These are phyloP conservation scores for Metschnikowia proteae DNA, from an alignment of 805 yeast species.

Conservation along the genomic window DNA sequence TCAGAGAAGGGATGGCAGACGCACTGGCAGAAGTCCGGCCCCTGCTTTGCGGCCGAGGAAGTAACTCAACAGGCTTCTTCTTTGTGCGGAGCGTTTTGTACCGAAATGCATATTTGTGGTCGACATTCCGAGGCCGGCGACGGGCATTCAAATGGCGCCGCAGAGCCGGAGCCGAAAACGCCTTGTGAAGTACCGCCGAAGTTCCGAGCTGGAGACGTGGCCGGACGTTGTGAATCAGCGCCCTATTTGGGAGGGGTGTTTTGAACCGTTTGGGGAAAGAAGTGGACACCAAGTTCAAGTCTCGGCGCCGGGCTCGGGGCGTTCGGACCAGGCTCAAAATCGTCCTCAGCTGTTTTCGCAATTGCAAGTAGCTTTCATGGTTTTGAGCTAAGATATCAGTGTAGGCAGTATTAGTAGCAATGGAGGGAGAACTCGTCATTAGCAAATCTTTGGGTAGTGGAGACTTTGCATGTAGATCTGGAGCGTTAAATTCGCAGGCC, in stretches of 20 bases:
- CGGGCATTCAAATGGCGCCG: background rate
- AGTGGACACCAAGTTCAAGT: constrained; percentile 1
- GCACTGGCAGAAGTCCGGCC: background rate
- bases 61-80: constrained; percentile 1
- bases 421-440: constrained; percentile 10
- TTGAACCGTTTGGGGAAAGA: constrained; percentile 4
- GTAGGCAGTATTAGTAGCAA: constrained; percentile 13
- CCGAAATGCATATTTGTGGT: background rate
- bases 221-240: background rate
- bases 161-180: background rate
- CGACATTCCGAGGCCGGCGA: background rate
- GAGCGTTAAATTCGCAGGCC: background rate
- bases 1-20: background rate
- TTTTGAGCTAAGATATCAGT: constrained; percentile 7
- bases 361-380: constrained; percentile 8
- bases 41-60: background rate
- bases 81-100: constrained; percentile 1
- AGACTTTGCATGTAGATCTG: background rate
- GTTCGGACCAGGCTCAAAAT: constrained; percentile 8
- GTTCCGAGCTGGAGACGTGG: background rate
- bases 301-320: constrained; percentile 5
- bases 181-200: background rate
- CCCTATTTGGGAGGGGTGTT: constrained; percentile 3
- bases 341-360: constrained; percentile 8
- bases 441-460: background rate